Percentiles rank a stretch among this genome's conserved stretches.
Conservation (phyloP, 179 eudicot species). For the Actinidia arguta region DNA sequence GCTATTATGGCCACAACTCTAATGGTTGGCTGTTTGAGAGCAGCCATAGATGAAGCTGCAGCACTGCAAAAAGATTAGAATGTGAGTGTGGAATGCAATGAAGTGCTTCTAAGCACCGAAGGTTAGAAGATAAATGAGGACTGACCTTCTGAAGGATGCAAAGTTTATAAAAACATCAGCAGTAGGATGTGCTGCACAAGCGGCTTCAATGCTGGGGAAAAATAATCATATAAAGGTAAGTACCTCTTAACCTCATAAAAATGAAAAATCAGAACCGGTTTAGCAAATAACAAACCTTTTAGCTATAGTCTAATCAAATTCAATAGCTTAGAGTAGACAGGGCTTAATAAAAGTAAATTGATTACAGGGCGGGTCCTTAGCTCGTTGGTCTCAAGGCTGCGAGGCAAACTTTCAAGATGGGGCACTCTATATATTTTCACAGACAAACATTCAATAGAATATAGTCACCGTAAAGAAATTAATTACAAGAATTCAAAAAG, state of each 20-base stretch:
- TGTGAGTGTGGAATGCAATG: neutral
- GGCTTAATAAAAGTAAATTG: neutral
- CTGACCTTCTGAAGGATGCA: slow-evolving; percentile 93
- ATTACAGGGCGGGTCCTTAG: no score
- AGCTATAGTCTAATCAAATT: neutral
- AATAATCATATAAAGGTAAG: slow-evolving; percentile 13
- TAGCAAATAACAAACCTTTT: neutral
- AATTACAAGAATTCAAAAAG: no score
- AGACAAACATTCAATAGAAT: no score
- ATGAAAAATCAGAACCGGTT: neutral
- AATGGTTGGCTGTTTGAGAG: slow-evolving; percentile 96
- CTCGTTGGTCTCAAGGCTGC: no score
- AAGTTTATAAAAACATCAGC: slow-evolving; percentile 99
- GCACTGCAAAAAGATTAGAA: slow-evolving; percentile 64
- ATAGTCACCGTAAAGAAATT: no score
- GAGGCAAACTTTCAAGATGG: no score
- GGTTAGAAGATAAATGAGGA: neutral
- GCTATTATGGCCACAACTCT: slow-evolving; percentile 98
- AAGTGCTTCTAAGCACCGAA: neutral
- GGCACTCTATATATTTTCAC: no score
- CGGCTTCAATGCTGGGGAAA: slow-evolving; percentile 78
- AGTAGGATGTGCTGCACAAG: slow-evolving; percentile 96
- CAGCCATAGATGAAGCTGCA: slow-evolving; percentile 94
- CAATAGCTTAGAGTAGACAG: neutral
- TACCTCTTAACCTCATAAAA: neutral